phyloP scores from a whole-genome alignment of 2,329 filamentous ascomycete genomes.

The Corinectria fuckeliana region DNA sequence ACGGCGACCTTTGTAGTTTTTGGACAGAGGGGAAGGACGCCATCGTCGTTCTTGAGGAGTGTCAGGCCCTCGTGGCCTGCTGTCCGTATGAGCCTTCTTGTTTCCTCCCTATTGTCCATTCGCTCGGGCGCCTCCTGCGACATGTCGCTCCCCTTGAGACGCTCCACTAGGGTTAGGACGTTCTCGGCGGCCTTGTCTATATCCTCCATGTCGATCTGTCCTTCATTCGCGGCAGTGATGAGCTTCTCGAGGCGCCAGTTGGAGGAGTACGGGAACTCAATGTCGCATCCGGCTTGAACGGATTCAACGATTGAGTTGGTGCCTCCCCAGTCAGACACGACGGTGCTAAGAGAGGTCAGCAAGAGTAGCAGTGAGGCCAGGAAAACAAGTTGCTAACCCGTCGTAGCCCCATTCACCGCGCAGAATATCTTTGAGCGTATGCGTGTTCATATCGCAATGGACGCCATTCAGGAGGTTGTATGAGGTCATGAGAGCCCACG shows the following conservation, averaged over 20 bases:
- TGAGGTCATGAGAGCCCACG: constrained; percentile 73
- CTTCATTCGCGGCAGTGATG: constrained; percentile 57
- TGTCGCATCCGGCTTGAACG: constrained; percentile 61
- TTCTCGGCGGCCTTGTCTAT: constrained; percentile 67
- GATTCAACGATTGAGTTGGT: constrained; percentile 63
- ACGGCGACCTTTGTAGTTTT: constrained; percentile 66
- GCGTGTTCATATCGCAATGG: constrained; percentile 60
- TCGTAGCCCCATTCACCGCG: constrained; percentile 69
- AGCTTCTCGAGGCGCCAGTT: constrained; percentile 66
- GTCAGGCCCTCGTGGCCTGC: constrained; percentile 69
- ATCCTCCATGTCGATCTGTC: constrained; percentile 53
- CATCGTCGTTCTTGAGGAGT: constrained; percentile 67
- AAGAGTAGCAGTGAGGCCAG: neutral
- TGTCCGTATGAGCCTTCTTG: constrained; percentile 64
- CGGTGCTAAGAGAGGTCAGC: constrained; percentile 48
- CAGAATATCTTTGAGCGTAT: constrained; percentile 63
- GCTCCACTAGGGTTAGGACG: constrained; percentile 64
- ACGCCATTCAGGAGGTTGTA: constrained; percentile 72
- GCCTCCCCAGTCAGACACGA: constrained; percentile 67
- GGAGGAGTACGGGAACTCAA: constrained; percentile 63
- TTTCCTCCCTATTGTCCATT: constrained; percentile 63
- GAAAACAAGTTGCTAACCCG: constrained; percentile 48
- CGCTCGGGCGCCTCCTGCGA: constrained; percentile 62
- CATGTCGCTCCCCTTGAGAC: constrained; percentile 66
- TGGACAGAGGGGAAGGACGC: constrained; percentile 63